A percentile compares a stretch with the other conserved stretches of the same genome.
Evolutionary conservation across 176 grass and related monocot species (phyloP).

Genomic region (Thinopyrum elongatum): DNA sequence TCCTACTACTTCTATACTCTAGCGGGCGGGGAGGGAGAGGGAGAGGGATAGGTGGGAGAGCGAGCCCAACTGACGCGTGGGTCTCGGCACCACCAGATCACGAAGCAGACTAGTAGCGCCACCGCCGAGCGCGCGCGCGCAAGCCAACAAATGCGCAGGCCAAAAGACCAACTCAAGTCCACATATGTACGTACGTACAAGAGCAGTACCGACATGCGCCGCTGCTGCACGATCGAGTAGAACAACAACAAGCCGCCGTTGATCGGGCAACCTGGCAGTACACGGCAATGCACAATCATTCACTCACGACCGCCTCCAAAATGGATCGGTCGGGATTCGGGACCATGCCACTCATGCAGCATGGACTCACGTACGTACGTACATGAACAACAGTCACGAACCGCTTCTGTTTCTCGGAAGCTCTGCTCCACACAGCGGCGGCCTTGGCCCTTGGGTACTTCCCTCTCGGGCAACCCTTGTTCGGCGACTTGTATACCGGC

Average conservation of each 20-base stretch:
- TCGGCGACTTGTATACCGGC: neutral
- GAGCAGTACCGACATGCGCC: neutral
- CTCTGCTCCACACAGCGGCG: neutral
- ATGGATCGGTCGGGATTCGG: too few species aligned
- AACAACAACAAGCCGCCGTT: neutral
- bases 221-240: slow-evolving; percentile 1
- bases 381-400: too few species aligned
- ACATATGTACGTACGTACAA: too few species aligned
- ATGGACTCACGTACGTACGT: too few species aligned
- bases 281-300: neutral
- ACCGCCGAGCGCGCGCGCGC: slow-evolving; percentile 19
- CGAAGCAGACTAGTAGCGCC: neutral
- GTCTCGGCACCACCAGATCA: neutral
- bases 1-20: neutral
- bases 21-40: neutral
- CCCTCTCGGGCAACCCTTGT: too few species aligned
- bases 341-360: neutral
- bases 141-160: slow-evolving; percentile 35
- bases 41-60: neutral
- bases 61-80: slow-evolving; percentile 41
- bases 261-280: neutral
- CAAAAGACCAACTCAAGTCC: slow-evolving; percentile 20
- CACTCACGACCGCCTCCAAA: too few species aligned
- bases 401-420: neutral
- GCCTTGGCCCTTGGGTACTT: neutral